Evolutionary conservation across 176 grass and related monocot genomes (phyloP).

Genomic region (Raddia guianensis): DNA sequence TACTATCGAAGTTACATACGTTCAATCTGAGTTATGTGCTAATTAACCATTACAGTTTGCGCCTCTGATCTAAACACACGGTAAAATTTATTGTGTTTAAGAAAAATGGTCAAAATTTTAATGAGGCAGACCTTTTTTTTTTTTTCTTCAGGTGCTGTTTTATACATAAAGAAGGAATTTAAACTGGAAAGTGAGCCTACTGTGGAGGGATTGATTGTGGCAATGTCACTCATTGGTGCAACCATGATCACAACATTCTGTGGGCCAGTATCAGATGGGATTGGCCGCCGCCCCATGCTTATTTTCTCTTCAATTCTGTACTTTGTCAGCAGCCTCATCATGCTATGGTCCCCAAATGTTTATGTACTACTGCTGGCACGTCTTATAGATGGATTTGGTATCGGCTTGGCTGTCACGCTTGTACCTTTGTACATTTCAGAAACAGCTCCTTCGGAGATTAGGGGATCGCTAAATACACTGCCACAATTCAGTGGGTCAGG

Average conservation of each 20-base stretch:
- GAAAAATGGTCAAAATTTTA: neutral
- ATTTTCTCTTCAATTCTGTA: constrained; percentile 76
- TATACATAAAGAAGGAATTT: constrained; percentile 95
- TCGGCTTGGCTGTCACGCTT: constrained; percentile 79
- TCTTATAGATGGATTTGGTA: constrained; percentile 83
- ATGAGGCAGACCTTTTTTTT: constrained; percentile 21
- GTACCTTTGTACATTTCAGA: constrained; percentile 93
- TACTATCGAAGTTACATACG: neutral
- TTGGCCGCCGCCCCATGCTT: constrained; percentile 79
- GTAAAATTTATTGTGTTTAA: constrained; percentile 29
- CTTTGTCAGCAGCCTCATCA: constrained; percentile 76
- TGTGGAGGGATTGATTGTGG: constrained; percentile 83
- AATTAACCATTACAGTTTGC: neutral
- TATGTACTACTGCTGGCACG: constrained; percentile 80
- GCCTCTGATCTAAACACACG: constrained; percentile 19
- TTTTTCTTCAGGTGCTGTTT: constrained; percentile 60
- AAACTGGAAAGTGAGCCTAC: constrained; percentile 66
- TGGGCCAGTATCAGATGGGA: constrained; percentile 68
- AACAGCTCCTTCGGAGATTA: constrained; percentile 86
- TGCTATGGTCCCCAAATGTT: constrained; percentile 88
- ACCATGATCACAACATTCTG: constrained; percentile 88
- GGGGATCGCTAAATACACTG: constrained; percentile 77
- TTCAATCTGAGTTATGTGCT: constrained; percentile 7
- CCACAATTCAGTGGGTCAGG: constrained; percentile 85
- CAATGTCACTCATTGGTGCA: constrained; percentile 90